phyloP scores from a whole-genome alignment of 1,139 yeast genomes.

The Candida glucosophila region DNA sequence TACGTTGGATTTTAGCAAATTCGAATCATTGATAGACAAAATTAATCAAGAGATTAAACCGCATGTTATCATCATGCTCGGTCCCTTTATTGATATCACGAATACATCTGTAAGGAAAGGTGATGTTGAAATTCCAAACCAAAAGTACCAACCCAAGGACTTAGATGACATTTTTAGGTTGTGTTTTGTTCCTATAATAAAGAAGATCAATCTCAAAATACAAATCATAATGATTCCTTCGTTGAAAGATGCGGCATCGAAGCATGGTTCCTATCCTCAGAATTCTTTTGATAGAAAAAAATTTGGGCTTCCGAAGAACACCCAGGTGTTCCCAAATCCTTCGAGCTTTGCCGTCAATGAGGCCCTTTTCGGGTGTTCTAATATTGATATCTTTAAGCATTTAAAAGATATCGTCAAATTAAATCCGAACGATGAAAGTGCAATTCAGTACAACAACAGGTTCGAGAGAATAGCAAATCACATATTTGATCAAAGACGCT shows the following conservation, averaged over 20 bases:
- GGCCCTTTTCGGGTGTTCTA: slow-evolving; percentile 63
- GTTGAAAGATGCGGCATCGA: slow-evolving; percentile 54
- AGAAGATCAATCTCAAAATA: slow-evolving; percentile 41
- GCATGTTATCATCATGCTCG: slow-evolving; percentile 62
- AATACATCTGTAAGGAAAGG: slow-evolving; percentile 61
- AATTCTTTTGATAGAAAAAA: slow-evolving; percentile 60
- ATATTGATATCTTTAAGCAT: slow-evolving; percentile 68
- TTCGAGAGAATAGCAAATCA: slow-evolving; percentile 68
- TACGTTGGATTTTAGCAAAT: slow-evolving; percentile 22
- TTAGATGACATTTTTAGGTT: slow-evolving; percentile 65
- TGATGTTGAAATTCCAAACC: slow-evolving; percentile 32
- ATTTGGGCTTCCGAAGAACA: slow-evolving; percentile 61
- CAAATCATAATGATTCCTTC: slow-evolving; percentile 73
- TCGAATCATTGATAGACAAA: slow-evolving; percentile 24
- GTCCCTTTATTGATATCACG: slow-evolving; percentile 77
- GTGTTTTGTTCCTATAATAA: slow-evolving; percentile 55
- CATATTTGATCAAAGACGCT: slow-evolving; percentile 68
- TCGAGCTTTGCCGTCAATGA: slow-evolving; percentile 76
- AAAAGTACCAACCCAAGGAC: slow-evolving; percentile 35
- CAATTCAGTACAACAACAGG: slow-evolving; percentile 35
- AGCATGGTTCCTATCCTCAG: slow-evolving; percentile 88
- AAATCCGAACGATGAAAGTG: slow-evolving; percentile 17
- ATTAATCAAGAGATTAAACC: slow-evolving; percentile 60
- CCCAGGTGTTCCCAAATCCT: slow-evolving; percentile 80
- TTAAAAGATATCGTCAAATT: slow-evolving; percentile 52